These are phyloP conservation scores for Dioscorea dumetorum DNA, from an alignment of 106 monocot species.

Conservation along the genomic window DNA sequence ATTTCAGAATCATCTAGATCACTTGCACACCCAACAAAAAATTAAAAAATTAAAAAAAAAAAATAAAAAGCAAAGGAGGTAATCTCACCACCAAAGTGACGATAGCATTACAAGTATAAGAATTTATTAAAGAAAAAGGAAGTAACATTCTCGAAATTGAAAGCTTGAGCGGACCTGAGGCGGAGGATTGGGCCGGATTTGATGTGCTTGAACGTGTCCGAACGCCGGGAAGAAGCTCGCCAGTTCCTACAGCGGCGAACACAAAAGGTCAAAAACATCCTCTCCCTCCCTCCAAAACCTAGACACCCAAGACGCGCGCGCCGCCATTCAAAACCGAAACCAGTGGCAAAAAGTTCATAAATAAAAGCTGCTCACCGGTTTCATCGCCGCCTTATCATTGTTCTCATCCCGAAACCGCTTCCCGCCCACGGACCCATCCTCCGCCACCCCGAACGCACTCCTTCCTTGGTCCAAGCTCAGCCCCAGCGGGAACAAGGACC, in stretches of 20 bases:
- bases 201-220: conserved; percentile 57
- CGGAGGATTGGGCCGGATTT: conserved; percentile 51
- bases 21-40: neutral
- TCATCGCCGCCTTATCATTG: conserved; percentile 13
- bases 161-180: conserved; percentile 16
- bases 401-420: conserved; percentile 46
- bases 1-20: neutral
- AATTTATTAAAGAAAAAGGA: neutral
- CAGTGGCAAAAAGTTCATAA: no score
- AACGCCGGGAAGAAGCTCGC: conserved; percentile 60
- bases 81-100: no score
- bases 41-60: neutral
- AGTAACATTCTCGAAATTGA: neutral
- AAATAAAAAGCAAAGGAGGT: no score
- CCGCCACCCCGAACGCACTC: conserved; percentile 8
- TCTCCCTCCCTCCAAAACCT: no score
- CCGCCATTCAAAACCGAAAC: no score
- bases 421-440: conserved; percentile 17
- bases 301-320: no score
- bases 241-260: conserved; percentile 30
- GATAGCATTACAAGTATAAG: no score
- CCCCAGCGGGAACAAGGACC: conserved; percentile 52
- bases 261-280: neutral
- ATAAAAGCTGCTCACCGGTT: conserved; percentile 2
- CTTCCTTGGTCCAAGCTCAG: conserved; percentile 61